Percentiles rank a stretch among this genome's conserved stretches.
Evolutionary conservation across 1,284 basidiomycete genomes (phyloP).

Genomic region (Gomphus sp.): DNA sequence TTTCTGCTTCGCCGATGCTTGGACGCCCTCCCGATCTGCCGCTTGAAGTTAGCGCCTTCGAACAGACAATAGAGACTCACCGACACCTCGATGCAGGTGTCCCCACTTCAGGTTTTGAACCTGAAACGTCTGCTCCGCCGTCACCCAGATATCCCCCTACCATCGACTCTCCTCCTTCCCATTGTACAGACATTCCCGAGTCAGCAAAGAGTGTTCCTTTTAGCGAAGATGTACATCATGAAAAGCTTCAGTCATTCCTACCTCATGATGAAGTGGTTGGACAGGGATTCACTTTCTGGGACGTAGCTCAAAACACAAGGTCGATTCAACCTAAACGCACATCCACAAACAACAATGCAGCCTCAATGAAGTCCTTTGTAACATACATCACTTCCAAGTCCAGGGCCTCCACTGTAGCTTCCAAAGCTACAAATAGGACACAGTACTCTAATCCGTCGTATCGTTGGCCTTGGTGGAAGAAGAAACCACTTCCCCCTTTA

Average conservation of each 20-base stretch:
- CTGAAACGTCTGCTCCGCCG: not conserved
- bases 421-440: not conserved
- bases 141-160: slow-evolving; percentile 7
- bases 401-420: not conserved
- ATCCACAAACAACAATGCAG: not conserved
- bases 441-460: not conserved
- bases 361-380: slow-evolving; percentile 6
- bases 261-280: slow-evolving; percentile 1
- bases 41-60: not conserved
- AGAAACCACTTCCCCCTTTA: slow-evolving; percentile 8
- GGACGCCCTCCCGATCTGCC: not conserved
- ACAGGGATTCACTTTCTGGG: not conserved
- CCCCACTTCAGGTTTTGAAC: not conserved
- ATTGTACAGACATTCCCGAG: slow-evolving; percentile 7
- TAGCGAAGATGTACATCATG: not conserved
- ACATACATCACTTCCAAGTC: slow-evolving; percentile 7
- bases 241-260: not conserved
- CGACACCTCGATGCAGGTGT: not conserved
- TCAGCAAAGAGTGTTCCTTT: slow-evolving; percentile 2
- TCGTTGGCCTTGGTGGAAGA: slow-evolving; percentile 3
- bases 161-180: slow-evolving; percentile 3
- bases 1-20: too few species aligned
- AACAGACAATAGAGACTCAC: not conserved
- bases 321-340: not conserved
- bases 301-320: not conserved